These are phyloP conservation scores for Hericium alpestre DNA, from an alignment of 768 basidiomycete species.

Conservation along the genomic window DNA sequence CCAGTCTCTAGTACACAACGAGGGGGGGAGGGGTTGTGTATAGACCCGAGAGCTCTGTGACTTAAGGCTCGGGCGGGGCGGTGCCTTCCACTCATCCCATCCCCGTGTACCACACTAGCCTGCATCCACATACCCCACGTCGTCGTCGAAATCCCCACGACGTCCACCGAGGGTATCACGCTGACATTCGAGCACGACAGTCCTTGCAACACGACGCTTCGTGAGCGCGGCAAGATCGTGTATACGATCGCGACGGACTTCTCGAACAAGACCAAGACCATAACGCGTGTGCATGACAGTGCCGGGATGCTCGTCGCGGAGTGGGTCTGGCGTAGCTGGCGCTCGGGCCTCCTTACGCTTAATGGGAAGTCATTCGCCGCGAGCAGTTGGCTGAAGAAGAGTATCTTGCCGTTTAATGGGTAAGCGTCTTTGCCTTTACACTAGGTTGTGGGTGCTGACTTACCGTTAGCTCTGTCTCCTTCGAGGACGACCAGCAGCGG, in stretches of 20 bases:
- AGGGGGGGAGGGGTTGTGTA: no score
- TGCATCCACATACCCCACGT: no score
- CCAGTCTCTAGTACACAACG: no score
- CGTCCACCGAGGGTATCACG: background rate
- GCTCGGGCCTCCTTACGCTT: conserved; percentile 12
- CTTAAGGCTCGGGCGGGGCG: no score
- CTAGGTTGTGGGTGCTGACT: background rate
- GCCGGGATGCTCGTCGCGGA: conserved; percentile 9
- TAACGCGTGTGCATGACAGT: conserved; percentile 5
- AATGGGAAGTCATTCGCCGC: conserved; percentile 1
- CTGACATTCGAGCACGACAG: conserved; percentile 9
- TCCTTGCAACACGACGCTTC: conserved; percentile 12
- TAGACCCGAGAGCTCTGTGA: no score
- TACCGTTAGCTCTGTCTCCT: conserved; percentile 6
- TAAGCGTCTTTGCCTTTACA: background rate
- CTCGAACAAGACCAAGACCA: conserved; percentile 1
- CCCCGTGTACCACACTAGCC: no score
- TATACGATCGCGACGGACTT: conserved; percentile 11
- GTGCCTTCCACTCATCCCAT: no score
- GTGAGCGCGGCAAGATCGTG: conserved; percentile 3
- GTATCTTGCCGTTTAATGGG: conserved; percentile 7
- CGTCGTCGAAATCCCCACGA: background rate
- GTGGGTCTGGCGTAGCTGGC: conserved; percentile 12
- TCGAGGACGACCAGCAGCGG: conserved; percentile 5
- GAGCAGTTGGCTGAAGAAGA: conserved; percentile 13